Evolutionary conservation across 2,329 filamentous ascomycete species (phyloP).

Genomic region (Leptographium lundbergii): DNA sequence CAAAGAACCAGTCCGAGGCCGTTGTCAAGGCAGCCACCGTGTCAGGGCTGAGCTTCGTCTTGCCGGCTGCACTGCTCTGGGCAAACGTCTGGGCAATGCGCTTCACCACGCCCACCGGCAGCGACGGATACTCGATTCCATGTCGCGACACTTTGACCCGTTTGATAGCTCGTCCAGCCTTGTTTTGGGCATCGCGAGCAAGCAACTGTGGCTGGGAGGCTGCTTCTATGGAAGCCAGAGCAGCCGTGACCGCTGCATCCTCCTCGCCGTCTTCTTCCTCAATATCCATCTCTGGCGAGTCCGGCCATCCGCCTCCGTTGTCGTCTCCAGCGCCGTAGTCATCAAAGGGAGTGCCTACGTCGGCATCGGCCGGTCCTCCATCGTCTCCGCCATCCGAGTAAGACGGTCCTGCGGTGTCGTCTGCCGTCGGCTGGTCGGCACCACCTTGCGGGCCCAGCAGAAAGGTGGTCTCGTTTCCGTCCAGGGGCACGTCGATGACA

Average conservation of each 20-base stretch:
- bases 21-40: conserved; percentile 63
- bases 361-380: background rate
- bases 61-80: conserved; percentile 50
- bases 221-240: background rate
- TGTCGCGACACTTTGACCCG: conserved; percentile 51
- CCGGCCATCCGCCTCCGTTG: conserved; percentile 1
- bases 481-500: conserved; percentile 32
- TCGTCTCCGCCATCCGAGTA: background rate
- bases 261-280: background rate
- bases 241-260: background rate
- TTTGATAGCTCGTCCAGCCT: conserved; percentile 12
- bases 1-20: conserved; percentile 85
- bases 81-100: conserved; percentile 59
- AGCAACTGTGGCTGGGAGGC: background rate
- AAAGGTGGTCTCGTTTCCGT: conserved; percentile 39
- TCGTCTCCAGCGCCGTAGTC: conserved; percentile 2
- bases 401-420: conserved; percentile 9
- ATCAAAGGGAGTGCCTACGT: background rate
- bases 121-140: conserved; percentile 61
- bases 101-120: conserved; percentile 65
- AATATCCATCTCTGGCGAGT: background rate
- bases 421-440: conserved; percentile 11
- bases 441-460: conserved; percentile 7
- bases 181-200: background rate
- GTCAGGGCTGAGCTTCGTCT: conserved; percentile 59